Evolutionary conservation across 139 green algal species (phyloP), one percentile per base, ranked within the genome.

Genomic region (Diplosphaera chodatii): DNA sequence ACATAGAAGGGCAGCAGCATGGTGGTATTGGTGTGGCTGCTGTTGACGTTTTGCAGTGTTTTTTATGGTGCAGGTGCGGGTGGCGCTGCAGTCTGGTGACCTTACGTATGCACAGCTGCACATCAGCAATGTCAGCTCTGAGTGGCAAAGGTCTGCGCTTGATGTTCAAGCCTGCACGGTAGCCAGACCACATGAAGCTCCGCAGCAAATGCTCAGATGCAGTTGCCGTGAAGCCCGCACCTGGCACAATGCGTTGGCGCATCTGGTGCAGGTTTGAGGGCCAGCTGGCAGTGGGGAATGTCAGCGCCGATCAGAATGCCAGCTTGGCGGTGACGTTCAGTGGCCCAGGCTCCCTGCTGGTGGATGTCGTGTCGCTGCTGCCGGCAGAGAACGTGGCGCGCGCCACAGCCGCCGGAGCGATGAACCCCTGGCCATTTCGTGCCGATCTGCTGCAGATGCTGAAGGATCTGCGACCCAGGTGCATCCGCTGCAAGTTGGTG

Each of bases 351-450:
- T 34, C 8, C 1, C 28, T 84, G 25, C 37, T 74, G 3, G 29
- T 84, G 25, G 68, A 76, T 66, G 70, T 65, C 28, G 69, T 84
- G 37, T 79, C 71, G 15, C 66, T 84, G 65, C 77, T 80, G 8
- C 79, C 79, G 40, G 76, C 41, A 4, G 75, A 79, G 13, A 84
- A 84, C 27, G 65, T 79, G 23, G 22, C 32, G n/a, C n/a, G n/a
- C n/a, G n/a, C n/a, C 33, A 48, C 29, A 2, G 73, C 64, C 10
- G 5, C 27, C 21, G 76, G 78, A 10, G 28, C 59, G 41, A 20
- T 71, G 23, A 80, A 83, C 67, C 78, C 76, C 48, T 79, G 64
- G 64, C 77, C 79, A 30, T 84, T 84, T 69, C 55, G 79, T 0
- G 10, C 32, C 5, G 79, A 84, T 62, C 66, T 84, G 40, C 69